Evolutionary conservation across 1,284 basidiomycete genomes (phyloP), one percentile per base, ranked within the genome.

Genomic region (Rhodotorula sp.): DNA sequence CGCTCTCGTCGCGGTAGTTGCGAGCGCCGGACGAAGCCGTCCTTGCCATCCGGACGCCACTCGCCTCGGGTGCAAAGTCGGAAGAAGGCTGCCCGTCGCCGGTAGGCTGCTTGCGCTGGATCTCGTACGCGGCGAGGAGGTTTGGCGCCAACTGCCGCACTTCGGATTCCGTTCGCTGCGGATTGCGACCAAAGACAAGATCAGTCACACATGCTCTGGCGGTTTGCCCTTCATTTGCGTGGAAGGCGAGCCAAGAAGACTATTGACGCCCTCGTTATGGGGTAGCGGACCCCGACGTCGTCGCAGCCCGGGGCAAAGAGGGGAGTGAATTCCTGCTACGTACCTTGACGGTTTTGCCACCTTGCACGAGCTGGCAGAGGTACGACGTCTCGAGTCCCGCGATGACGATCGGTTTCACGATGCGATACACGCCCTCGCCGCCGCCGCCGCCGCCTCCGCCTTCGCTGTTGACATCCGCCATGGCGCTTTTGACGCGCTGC

Each of bases 71-170:
- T 26, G 59, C 20, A 20, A n/a, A 51, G 29, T 4, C 6, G 57
- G n/a, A 61, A 60, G 47, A 43, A 10, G 29, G 56, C 6, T 62
- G 21, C n/a, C 51, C 51, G 12, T 8, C 23, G 21, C 23, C 51
- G 51, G 51, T 23, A 20, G 51, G 4, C 51, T 52, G 51, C 5
- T 10, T 52, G 51, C n/a, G 51, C 51, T 23, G 23, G 51, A 52
- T 3, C 15, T 69, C 67, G 57, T 68, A 75, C 5, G 12, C 52
- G n/a, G 60, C 47, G 31, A 75, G 62, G 29, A 75, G 65, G 43
- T 26, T 8, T 4, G 73, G 68, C 16, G 68, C 73, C 31, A 48
- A 18, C 1, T 56, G 2, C 29, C 5, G 12, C 3, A 72, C 29
- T 34, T 54, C 57, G 31, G 60, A 5, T 14, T 47, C 64, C n/a